Percentiles rank a stretch among this genome's conserved stretches.
Conservation (phyloP, 257 asterid genomes). For the Schizonepeta tenuifolia region DNA sequence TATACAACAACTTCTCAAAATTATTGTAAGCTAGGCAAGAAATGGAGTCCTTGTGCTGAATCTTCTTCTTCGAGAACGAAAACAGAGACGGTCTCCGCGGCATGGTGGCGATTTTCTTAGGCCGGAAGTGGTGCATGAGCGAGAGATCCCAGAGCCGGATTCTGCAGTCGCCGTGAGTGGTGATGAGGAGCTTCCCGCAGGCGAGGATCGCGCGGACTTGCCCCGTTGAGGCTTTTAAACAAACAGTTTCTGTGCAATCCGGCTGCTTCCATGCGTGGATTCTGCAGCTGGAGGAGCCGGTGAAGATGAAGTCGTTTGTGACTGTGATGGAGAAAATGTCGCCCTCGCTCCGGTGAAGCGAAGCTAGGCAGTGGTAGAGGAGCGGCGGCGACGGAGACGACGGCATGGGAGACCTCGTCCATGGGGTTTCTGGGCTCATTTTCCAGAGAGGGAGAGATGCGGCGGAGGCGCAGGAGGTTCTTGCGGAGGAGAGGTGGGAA, state of each 20-base stretch:
- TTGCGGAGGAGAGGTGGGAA: constrained; percentile 45
- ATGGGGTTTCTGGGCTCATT: constrained; percentile 57
- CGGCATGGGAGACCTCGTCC: constrained; percentile 59
- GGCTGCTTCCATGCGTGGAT: constrained; percentile 73
- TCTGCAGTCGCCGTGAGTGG: constrained; percentile 61
- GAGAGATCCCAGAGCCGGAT: constrained; percentile 66
- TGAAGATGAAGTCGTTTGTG: constrained; percentile 53
- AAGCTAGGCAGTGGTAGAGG: constrained; percentile 67
- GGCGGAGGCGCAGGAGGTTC: constrained; percentile 72
- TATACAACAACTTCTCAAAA: constrained; percentile 57
- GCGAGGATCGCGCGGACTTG: constrained; percentile 61
- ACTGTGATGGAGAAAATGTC: constrained; percentile 54
- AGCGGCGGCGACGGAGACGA: constrained; percentile 49
- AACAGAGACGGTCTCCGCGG: constrained; percentile 50
- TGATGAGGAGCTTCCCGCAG: constrained; percentile 49
- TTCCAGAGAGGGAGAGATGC: constrained; percentile 43
- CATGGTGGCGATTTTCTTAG: constrained; percentile 50
- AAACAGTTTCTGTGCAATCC: constrained; percentile 62
- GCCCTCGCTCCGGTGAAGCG: constrained; percentile 66
- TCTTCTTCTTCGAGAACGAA: constrained; percentile 35
- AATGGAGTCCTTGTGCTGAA: constrained; percentile 46
- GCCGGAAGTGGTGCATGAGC: constrained; percentile 37
- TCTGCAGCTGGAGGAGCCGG: constrained; percentile 62
- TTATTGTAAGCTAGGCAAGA: constrained; percentile 59
- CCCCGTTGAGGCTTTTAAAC: constrained; percentile 52